These are phyloP conservation scores for Paraphoma chrysanthemicola DNA, from an alignment of 2,329 filamentous ascomycete species.

Conservation along the genomic window DNA sequence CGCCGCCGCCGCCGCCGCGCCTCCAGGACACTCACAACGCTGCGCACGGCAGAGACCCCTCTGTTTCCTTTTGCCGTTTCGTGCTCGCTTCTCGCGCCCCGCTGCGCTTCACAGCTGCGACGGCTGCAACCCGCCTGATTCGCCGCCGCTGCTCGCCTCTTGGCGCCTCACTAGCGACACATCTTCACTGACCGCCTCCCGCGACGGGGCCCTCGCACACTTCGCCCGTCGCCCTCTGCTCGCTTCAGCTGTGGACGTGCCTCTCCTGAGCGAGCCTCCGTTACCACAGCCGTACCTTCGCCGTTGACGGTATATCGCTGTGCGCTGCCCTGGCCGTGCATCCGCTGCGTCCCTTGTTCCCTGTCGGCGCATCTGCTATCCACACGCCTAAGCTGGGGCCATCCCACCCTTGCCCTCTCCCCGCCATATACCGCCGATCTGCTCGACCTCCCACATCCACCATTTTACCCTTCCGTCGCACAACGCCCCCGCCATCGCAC, in stretches of 20 bases:
- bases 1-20: slow-evolving; percentile 14
- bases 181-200: slow-evolving; percentile 39
- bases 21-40: slow-evolving; percentile 6
- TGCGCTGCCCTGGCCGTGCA: slow-evolving; percentile 10
- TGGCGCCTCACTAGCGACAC: slow-evolving; percentile 29
- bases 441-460: slow-evolving; percentile 30
- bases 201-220: slow-evolving; percentile 21
- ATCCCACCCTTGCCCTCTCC: slow-evolving; percentile 32
- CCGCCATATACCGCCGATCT: slow-evolving; percentile 37
- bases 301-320: slow-evolving; percentile 1
- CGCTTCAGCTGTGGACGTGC: background rate
- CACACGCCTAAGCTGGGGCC: slow-evolving; percentile 11
- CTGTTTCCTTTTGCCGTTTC: slow-evolving; percentile 26
- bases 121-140: slow-evolving; percentile 30
- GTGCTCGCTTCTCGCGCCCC: slow-evolving; percentile 26
- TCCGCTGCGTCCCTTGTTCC: slow-evolving; percentile 3
- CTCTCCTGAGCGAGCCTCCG: background rate
- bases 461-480: slow-evolving; percentile 31
- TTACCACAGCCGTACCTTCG: background rate
- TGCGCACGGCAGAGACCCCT: slow-evolving; percentile 20
- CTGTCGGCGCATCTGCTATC: slow-evolving; percentile 9
- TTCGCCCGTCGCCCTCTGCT: slow-evolving; percentile 18
- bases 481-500: slow-evolving; percentile 23
- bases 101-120: slow-evolving; percentile 9
- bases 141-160: slow-evolving; percentile 30